Evolutionary conservation across 306 rosid species (phyloP), one percentile per base, ranked within the genome.

Genomic region (Prunus kanzakura): DNA sequence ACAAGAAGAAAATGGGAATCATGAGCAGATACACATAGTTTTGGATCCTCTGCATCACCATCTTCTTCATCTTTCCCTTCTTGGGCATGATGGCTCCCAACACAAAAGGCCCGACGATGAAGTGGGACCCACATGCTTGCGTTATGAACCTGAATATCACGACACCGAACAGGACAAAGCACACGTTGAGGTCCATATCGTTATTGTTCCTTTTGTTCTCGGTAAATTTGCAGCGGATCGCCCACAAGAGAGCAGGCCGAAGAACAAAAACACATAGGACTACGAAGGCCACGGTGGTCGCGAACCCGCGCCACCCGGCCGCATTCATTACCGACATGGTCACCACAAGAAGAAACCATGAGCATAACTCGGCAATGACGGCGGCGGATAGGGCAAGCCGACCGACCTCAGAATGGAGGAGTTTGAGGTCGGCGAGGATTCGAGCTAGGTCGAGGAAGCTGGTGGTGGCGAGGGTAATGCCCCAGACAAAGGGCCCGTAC

Each of bases 41-140:
- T 64, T 79, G 83, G 4, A 79, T 54, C 67, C 64, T 83, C 69
- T 79, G 80, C 58, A 81, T 49, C 8, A 86, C 50, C 50, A 64
- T 1, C 14, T 73, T 77, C 55, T 66, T 81, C n/a, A 83, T 65
- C 67, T 75, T 86, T 12, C 90, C 89, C 38, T 79, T 81, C 12
- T 20, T 56, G 2, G 90, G 90, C 84, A 86, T 43, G 49, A 86
- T 79, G 18, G 75, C 86, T 4, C 90, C 90, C 67, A 85, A 79
- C 78, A 86, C 63, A 52, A 81, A 81, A 2, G 87, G 84, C 27
- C 87, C 90, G 0, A 82, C 69, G 2, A 83, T 78, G 30, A 87
- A 83, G 32, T 83, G 85, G 0, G 85, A 51, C 8, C 89, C 89
- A 18, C 79, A 80, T 0, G 69, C 8, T 32, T 86, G 86, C 0